These are phyloP conservation scores for Aspergillus sp. DNA, from an alignment of 2,329 filamentous ascomycete genomes.

Conservation along the genomic window DNA sequence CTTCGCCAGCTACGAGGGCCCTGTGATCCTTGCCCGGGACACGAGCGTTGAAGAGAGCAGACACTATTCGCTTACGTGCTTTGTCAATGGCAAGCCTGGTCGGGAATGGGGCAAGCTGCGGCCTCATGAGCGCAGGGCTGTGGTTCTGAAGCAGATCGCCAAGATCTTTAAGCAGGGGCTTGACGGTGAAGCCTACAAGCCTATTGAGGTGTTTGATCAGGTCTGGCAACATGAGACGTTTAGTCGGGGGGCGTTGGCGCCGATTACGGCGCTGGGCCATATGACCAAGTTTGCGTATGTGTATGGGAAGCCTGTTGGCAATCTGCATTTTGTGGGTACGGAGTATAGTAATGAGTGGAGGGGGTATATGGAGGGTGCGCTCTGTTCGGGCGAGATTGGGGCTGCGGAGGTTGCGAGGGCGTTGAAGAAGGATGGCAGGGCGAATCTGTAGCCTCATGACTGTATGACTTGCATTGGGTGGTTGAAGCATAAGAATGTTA, in stretches of 20 bases:
- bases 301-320: constrained; percentile 32
- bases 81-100: constrained; percentile 39
- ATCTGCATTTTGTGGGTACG: constrained; percentile 56
- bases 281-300: constrained; percentile 18
- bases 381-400: constrained; percentile 50
- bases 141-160: neutral
- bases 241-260: constrained; percentile 43
- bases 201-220: constrained; percentile 33
- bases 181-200: constrained; percentile 36
- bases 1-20: constrained; percentile 38
- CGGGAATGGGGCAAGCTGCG: constrained; percentile 27
- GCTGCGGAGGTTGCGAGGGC: constrained; percentile 46
- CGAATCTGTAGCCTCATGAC: neutral
- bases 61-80: constrained; percentile 40
- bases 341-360: constrained; percentile 56
- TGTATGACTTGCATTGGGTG: too few species aligned
- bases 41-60: constrained; percentile 31
- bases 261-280: constrained; percentile 36
- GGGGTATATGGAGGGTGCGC: constrained; percentile 61
- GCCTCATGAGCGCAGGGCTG: neutral
- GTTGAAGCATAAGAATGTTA: too few species aligned
- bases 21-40: constrained; percentile 41
- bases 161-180: constrained; percentile 27
- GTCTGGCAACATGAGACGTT: constrained; percentile 29
- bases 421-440: neutral